Percentiles rank a stretch among this genome's conserved stretches.
phyloP scores from a whole-genome alignment of 2,329 filamentous ascomycete species.

The Drechslerella dactyloides region DNA sequence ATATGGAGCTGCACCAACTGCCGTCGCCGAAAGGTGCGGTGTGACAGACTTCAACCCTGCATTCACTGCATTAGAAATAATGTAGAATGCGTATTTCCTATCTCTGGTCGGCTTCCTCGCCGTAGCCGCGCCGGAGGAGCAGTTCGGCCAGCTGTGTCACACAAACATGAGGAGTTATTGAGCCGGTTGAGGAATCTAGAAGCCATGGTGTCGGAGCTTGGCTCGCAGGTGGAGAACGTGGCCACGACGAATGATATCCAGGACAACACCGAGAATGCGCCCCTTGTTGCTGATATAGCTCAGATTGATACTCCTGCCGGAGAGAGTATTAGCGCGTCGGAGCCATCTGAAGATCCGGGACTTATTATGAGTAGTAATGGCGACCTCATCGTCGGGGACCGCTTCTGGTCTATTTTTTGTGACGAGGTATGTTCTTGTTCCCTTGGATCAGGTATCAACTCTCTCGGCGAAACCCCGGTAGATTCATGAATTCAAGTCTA shows the following conservation, averaged over 20 bases:
- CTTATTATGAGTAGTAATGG: slow-evolving; percentile 30
- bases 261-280: slow-evolving; percentile 4
- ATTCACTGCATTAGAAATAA: slow-evolving; percentile 53
- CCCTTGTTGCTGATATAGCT: neutral
- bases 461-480: too few relatives aligned
- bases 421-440: slow-evolving; percentile 20
- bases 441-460: too few relatives aligned
- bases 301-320: neutral
- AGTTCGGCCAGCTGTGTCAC: slow-evolving; percentile 1
- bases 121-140: slow-evolving; percentile 19
- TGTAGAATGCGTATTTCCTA: slow-evolving; percentile 48
- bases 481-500: too few relatives aligned
- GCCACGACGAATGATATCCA: neutral
- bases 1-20: slow-evolving; percentile 53
- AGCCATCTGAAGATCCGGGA: neutral
- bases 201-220: slow-evolving; percentile 46
- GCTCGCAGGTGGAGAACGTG: slow-evolving; percentile 36
- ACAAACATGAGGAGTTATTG: slow-evolving; percentile 46
- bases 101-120: slow-evolving; percentile 42
- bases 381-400: slow-evolving; percentile 34
- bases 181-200: slow-evolving; percentile 48
- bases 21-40: slow-evolving; percentile 56
- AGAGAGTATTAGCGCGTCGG: neutral
- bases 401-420: slow-evolving; percentile 46
- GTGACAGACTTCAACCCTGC: slow-evolving; percentile 55